Conservation (phyloP, 1,284 basidiomycete genomes). For the Pyrrhoderma lamaoense region DNA sequence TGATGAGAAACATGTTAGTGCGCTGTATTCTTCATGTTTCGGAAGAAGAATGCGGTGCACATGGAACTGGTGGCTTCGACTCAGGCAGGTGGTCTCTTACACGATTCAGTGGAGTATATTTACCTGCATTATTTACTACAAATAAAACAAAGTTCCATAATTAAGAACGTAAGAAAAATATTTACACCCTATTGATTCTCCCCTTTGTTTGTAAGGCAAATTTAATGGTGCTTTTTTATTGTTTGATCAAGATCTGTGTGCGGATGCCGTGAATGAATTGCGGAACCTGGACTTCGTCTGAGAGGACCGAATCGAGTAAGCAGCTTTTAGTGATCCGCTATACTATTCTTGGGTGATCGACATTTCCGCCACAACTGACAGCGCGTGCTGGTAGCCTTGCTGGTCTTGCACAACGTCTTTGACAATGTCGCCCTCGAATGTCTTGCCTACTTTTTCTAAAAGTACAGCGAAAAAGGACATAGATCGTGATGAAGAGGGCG, state of each 20-base stretch:
- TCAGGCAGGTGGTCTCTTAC: not conserved
- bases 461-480: not conserved
- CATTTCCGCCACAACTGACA: not conserved
- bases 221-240: too few relatives aligned
- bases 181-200: too few relatives aligned
- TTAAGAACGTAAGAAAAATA: too few relatives aligned
- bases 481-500: conserved; percentile 1
- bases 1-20: too few relatives aligned
- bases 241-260: too few relatives aligned
- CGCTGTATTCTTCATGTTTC: too few relatives aligned
- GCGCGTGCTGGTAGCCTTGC: not conserved
- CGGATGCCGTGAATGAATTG: too few relatives aligned
- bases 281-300: not conserved
- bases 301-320: not conserved
- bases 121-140: too few relatives aligned
- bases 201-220: too few relatives aligned
- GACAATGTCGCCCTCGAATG: not conserved
- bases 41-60: too few relatives aligned
- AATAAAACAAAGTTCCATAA: too few relatives aligned
- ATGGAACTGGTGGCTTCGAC: too few relatives aligned
- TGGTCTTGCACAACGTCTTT: not conserved
- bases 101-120: not conserved
- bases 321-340: not conserved
- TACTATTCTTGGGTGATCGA: conserved; percentile 4
- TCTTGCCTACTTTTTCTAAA: conserved; percentile 3